phyloP scores from a whole-genome alignment of 2,329 filamentous ascomycete species.

The Exophiala mesophila region DNA sequence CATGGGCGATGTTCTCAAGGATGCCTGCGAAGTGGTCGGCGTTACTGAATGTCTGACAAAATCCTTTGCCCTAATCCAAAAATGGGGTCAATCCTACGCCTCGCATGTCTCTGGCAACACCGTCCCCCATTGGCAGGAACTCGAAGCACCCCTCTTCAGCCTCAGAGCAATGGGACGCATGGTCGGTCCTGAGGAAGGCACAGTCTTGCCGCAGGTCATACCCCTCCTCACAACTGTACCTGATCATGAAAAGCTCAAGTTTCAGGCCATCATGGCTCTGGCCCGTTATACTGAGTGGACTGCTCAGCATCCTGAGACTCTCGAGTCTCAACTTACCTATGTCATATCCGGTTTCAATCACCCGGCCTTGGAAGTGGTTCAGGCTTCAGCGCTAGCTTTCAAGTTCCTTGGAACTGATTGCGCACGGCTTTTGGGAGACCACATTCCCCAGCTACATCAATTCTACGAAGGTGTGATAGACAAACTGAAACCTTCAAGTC shows the following conservation, averaged over 20 bases:
- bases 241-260: slow-evolving; percentile 94
- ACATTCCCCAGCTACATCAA: slow-evolving; percentile 78
- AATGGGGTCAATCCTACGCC: slow-evolving; percentile 82
- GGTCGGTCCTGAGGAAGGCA: slow-evolving; percentile 82
- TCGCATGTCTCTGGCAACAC: slow-evolving; percentile 65
- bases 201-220: slow-evolving; percentile 86
- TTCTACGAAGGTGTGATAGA: slow-evolving; percentile 91
- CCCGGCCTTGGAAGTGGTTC: slow-evolving; percentile 81
- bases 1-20: slow-evolving; percentile 97
- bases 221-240: slow-evolving; percentile 91
- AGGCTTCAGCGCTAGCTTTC: slow-evolving; percentile 87
- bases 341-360: slow-evolving; percentile 91
- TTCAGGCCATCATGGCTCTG: slow-evolving; percentile 96
- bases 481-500: slow-evolving; percentile 75
- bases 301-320: slow-evolving; percentile 81
- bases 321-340: slow-evolving; percentile 90
- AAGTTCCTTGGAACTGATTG: slow-evolving; percentile 98
- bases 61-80: slow-evolving; percentile 76
- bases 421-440: slow-evolving; percentile 74
- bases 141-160: slow-evolving; percentile 91
- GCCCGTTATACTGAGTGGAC: slow-evolving; percentile 98
- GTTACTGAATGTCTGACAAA: slow-evolving; percentile 87
- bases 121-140: slow-evolving; percentile 92
- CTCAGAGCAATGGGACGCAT: slow-evolving; percentile 95
- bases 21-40: slow-evolving; percentile 93